Percentiles rank a stretch among this genome's conserved stretches.
Conservation (phyloP, 2,329 filamentous ascomycete genomes). For the Xylariaceae sp. region DNA sequence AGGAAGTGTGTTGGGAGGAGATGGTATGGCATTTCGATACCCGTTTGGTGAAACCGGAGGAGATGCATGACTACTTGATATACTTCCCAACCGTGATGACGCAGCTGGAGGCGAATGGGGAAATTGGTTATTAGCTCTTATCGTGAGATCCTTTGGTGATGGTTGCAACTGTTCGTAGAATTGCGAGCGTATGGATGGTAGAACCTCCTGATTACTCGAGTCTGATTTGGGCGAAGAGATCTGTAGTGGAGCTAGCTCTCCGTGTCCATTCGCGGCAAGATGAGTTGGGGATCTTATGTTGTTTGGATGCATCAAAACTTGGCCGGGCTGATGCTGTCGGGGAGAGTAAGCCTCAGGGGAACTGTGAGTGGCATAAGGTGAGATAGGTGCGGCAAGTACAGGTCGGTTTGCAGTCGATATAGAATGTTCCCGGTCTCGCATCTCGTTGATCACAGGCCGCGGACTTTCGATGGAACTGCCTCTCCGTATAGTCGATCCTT, state of each 20-base stretch:
- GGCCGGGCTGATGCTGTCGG: conserved; percentile 20
- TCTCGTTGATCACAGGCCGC: conserved; percentile 13
- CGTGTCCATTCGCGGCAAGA: conserved; percentile 25
- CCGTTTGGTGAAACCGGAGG: conserved; percentile 51
- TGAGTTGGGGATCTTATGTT: conserved; percentile 35
- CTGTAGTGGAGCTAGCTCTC: conserved; percentile 35
- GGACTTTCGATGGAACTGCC: conserved; percentile 13
- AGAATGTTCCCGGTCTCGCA: conserved; percentile 18
- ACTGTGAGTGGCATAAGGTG: conserved; percentile 24
- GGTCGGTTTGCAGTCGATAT: conserved; percentile 20
- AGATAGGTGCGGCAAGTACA: conserved; percentile 30
- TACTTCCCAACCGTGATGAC: conserved; percentile 28
- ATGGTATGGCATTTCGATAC: conserved; percentile 43
- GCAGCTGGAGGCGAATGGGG: conserved; percentile 34
- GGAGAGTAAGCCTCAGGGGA: conserved; percentile 26
- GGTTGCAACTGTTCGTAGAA: conserved; percentile 33
- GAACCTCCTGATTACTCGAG: conserved; percentile 31
- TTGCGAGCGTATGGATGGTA: conserved; percentile 37
- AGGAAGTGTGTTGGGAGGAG: conserved; percentile 42
- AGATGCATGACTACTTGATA: conserved; percentile 38
- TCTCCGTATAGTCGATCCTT: conserved; percentile 17
- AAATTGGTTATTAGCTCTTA: conserved; percentile 25
- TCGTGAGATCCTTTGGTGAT: conserved; percentile 29
- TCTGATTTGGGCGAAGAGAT: conserved; percentile 37
- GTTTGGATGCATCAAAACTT: conserved; percentile 30